Conservation (phyloP, 1,284 basidiomycete species). For the Stygiomarasmius scandens region DNA sequence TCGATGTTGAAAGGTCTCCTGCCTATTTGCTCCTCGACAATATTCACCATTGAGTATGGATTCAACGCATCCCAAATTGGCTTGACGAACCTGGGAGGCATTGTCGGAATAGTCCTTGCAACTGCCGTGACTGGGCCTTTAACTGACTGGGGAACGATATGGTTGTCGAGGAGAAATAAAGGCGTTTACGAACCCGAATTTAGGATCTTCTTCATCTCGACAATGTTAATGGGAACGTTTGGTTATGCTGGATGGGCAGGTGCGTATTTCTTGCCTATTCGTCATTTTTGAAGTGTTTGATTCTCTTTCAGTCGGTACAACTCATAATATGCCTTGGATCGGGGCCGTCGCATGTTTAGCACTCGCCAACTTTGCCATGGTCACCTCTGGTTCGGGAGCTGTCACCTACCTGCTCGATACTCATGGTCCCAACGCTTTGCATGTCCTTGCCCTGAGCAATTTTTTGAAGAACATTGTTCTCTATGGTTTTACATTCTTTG, state of each 20-base stretch:
- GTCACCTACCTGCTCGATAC: constrained; percentile 48
- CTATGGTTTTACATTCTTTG: constrained; percentile 48
- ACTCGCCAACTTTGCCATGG: constrained; percentile 44
- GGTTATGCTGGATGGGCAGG: constrained; percentile 50
- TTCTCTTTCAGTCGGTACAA: constrained; percentile 34
- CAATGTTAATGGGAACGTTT: constrained; percentile 46
- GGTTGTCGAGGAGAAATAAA: constrained; percentile 43
- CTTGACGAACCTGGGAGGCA: constrained; percentile 44
- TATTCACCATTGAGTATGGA: constrained; percentile 43
- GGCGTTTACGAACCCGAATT: constrained; percentile 52
- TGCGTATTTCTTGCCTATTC: constrained; percentile 13
- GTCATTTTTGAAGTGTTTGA: neutral
- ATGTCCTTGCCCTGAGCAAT: constrained; percentile 45
- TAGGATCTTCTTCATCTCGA: constrained; percentile 42
- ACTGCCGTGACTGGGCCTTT: constrained; percentile 42
- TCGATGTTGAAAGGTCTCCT: constrained; percentile 33
- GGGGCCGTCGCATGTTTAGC: constrained; percentile 44
- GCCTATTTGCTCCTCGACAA: constrained; percentile 44
- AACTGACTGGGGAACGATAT: constrained; percentile 44
- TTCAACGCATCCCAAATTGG: constrained; percentile 43
- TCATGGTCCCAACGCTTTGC: constrained; percentile 41
- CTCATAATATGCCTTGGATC: constrained; percentile 46
- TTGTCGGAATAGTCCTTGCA: constrained; percentile 44
- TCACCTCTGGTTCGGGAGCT: constrained; percentile 41
- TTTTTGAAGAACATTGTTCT: constrained; percentile 48